Base-by-base conservation (phyloP, 2,329 filamentous ascomycete genomes). In the Pseudogymnoascus sp. region DNA sequence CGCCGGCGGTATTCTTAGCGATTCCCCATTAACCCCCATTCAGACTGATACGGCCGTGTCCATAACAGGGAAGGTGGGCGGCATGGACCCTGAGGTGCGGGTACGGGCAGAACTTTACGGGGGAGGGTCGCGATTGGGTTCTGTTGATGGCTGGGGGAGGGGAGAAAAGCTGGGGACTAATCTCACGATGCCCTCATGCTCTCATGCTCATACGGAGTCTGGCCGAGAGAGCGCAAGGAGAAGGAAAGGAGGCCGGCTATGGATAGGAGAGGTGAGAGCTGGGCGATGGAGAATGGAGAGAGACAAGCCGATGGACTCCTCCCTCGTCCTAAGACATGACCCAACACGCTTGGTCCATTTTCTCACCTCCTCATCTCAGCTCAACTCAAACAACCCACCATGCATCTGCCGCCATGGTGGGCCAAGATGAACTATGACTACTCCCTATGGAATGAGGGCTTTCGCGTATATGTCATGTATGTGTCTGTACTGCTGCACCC, bases 1-100 rank as follows among this genome's bases (percentile, higher is more conserved):
- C 67, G 63, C 67, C 68, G 50, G 76, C 74, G 69, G 66, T 72
- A 42, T 66, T 67, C 36, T 71, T 69, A 62, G 73, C 75, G 23
- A 50, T 25, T 28, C 28, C 23, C 23, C 4, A 25, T n/a, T 28
- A 28, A 25, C 7, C 44, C 44, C 44, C 44, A 50, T 50, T 28
- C 12, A 28, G 23, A 50, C 14, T 50, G 44, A 25, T 50, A 50
- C 23, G 44, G 44, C 44, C 21, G 44, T 28, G 28, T 50, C 44
- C 23, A 16, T 16, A 50, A 28, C 44, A 50, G 44, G 44, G 44
- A 53, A 53, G 23, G 46, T 53, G 23, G 23, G 23, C 46, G 46
- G 46, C 46, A 31, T 28, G 46, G 46, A 53, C 46, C 46, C 46
- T 53, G 25, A 53, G 25, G 4, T 31, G 46, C 23, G 46, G 46